phyloP scores from a whole-genome alignment of 2,329 filamentous ascomycete genomes.

The Stagonosporopsis rhizophila region DNA sequence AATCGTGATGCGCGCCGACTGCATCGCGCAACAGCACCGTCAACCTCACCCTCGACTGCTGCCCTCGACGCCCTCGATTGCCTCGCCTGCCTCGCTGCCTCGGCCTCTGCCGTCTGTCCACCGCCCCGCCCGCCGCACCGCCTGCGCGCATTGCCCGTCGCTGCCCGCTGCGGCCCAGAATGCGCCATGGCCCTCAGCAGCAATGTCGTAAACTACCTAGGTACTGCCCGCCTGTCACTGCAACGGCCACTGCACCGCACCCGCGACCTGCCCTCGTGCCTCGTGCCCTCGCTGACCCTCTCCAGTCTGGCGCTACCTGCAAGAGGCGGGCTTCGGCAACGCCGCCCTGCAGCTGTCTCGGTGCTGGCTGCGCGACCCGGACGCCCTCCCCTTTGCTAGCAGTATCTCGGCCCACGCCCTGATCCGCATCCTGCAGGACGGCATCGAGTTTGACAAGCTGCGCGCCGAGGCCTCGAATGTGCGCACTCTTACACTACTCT shows the following conservation, averaged over 20 bases:
- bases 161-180: constrained; percentile 32
- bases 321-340: constrained; percentile 59
- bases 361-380: constrained; percentile 69
- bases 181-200: constrained; percentile 57
- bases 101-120: no score
- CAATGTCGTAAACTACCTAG: constrained; percentile 72
- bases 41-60: no score
- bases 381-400: constrained; percentile 66
- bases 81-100: no score
- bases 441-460: constrained; percentile 59
- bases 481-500: no score
- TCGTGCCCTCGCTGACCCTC: neutral
- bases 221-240: no score
- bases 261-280: no score
- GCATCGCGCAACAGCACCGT: no score
- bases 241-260: no score
- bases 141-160: neutral
- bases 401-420: constrained; percentile 66
- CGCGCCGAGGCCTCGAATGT: constrained; percentile 47
- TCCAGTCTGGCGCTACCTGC: constrained; percentile 66
- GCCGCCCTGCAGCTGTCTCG: constrained; percentile 66
- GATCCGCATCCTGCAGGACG: constrained; percentile 69
- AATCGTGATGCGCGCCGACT: no score
- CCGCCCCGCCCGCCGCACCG: neutral
- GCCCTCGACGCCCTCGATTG: no score